Evolutionary conservation across 78 protist genomes (phyloP), one percentile per base, ranked within the genome.

Genomic region (Dictyostelium firmibasis): DNA sequence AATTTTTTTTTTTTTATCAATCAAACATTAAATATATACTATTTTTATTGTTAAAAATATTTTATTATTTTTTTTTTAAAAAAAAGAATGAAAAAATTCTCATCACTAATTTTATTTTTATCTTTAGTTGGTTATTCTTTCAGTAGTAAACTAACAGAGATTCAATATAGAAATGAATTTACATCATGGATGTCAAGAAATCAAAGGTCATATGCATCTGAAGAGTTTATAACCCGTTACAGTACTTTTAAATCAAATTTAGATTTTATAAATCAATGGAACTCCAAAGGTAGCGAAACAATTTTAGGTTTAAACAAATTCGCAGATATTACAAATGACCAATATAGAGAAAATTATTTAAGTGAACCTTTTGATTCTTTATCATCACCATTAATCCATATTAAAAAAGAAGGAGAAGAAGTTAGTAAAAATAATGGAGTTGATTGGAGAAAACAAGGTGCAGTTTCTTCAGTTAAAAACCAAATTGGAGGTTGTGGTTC

Each of bases 401-500:
- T 9, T 27, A 13, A 27, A 57, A 57, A 57, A 57, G 67, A 10
- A 50, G 62, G 3, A 16, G 62, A 10, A 60, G 29, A 23, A 60
- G 70, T 57, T 57, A 57, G 25, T 18, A 2, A 7, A 14, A 8
- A 20, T 67, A 20, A 25, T 25, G 36, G 75, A 11, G 27, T 67
- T 25, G 75, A 67, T 67, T 67, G 75, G 75, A 78, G 91, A 77
- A 43, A 7, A 47, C 23, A 84, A 31, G 97, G 97, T 82, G 97
- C 96, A n/a, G 97, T 97, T n/a, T 2, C 38, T 0, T 20, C 38
- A 6, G 83, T 96, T 33, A 97, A 96, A 91, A 70, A 95, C 89
- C 98, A 97, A 91, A 87, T 93, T 16, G 93, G 95, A 67, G 96
- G 98, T 77, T 97, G 98, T 33, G 81, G 93, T 27, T 97, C 98